These are phyloP conservation scores for Monosporascus sp. DNA, from an alignment of 2,329 filamentous ascomycete genomes.

Conservation along the genomic window DNA sequence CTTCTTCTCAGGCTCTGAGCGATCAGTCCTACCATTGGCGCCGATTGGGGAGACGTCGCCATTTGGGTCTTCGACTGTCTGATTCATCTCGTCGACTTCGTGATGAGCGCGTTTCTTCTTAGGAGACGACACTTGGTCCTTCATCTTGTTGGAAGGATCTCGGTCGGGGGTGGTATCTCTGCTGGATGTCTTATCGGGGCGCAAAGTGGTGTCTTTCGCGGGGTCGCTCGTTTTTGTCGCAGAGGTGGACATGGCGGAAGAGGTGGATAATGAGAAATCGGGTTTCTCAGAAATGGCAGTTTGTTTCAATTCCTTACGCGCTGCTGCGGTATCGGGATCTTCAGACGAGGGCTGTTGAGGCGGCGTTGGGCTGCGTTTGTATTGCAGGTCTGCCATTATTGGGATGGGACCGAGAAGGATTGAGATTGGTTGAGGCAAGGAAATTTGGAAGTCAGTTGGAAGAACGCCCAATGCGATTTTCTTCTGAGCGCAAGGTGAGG, in stretches of 20 bases:
- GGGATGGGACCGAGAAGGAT: conserved; percentile 1
- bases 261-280: conserved; percentile 17
- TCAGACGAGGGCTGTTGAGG: conserved; percentile 31
- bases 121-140: conserved; percentile 51
- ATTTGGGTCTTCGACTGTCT: conserved; percentile 28
- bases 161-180: conserved; percentile 12
- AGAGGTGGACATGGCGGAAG: conserved; percentile 17
- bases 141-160: conserved; percentile 26
- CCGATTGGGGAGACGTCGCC: conserved; percentile 36
- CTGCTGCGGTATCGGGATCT: conserved; percentile 58
- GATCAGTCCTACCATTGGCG: conserved; percentile 40
- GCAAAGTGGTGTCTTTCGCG: conserved; percentile 12
- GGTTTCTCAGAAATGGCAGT: conserved; percentile 54
- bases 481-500: neutral
- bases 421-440: neutral
- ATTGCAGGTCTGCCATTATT: neutral
- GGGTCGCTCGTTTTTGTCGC: conserved; percentile 18
- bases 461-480: too few species aligned
- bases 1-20: conserved; percentile 62
- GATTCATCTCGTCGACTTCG: conserved; percentile 48
- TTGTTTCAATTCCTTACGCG: conserved; percentile 60
- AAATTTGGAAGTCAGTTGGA: too few species aligned
- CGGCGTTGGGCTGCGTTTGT: conserved; percentile 22
- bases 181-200: conserved; percentile 10
- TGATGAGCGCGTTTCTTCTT: conserved; percentile 63